Evolutionary conservation across 306 rosid species (phyloP).

Genomic region (Cercis canadensis): DNA sequence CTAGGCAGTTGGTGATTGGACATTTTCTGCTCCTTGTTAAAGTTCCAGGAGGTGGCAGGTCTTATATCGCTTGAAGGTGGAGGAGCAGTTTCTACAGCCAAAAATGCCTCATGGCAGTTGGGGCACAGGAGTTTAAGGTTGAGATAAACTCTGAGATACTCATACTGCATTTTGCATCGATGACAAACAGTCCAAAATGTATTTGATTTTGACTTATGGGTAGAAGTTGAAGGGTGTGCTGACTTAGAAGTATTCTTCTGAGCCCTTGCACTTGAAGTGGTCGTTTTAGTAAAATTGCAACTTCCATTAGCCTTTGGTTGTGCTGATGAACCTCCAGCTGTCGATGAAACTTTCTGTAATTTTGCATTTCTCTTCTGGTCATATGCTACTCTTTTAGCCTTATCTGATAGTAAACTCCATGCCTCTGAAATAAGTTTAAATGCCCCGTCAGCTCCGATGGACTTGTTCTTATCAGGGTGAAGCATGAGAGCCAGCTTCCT

Average conservation of each 20-base stretch:
- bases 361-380: slow-evolving; percentile 65
- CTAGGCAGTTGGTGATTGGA: slow-evolving; percentile 43
- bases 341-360: slow-evolving; percentile 45
- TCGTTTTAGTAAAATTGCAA: slow-evolving; percentile 58
- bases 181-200: slow-evolving; percentile 96
- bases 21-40: slow-evolving; percentile 53
- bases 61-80: slow-evolving; percentile 74
- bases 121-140: slow-evolving; percentile 94
- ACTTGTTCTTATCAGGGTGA: slow-evolving; percentile 96
- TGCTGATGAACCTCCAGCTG: slow-evolving; percentile 55
- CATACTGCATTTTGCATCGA: slow-evolving; percentile 93
- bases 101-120: slow-evolving; percentile 83
- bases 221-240: slow-evolving; percentile 59
- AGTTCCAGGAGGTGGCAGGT: slow-evolving; percentile 60
- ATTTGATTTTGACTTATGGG: slow-evolving; percentile 56
- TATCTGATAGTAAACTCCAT: slow-evolving; percentile 87
- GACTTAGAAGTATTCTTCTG: slow-evolving; percentile 59
- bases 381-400: slow-evolving; percentile 56
- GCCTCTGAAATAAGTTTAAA: slow-evolving; percentile 90
- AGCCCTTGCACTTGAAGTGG: slow-evolving; percentile 54
- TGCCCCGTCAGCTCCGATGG: slow-evolving; percentile 88
- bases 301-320: slow-evolving; percentile 58
- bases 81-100: slow-evolving; percentile 81
- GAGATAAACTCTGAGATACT: slow-evolving; percentile 85
- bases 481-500: slow-evolving; percentile 91